Evolutionary conservation across 1,284 basidiomycete genomes (phyloP).

Genomic region (Psilocybe mexicana): DNA sequence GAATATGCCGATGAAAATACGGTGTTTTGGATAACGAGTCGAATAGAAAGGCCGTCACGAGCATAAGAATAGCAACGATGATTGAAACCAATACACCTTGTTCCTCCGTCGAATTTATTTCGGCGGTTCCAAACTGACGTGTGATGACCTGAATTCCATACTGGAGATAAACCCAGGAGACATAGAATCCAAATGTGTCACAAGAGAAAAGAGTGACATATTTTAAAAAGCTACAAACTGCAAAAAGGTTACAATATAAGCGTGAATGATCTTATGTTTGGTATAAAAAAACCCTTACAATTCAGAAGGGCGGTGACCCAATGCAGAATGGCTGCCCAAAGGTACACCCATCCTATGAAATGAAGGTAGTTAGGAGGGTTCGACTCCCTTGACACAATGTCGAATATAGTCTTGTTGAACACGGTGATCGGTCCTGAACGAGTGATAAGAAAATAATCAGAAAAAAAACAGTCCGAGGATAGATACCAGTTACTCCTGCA

Average conservation of each 20-base stretch:
- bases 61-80: conserved; percentile 77
- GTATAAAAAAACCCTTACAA: conserved; percentile 44
- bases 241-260: conserved; percentile 7
- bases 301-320: conserved; percentile 87
- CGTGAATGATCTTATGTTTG: conserved; percentile 14
- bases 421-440: conserved; percentile 80
- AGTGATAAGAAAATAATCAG: background rate
- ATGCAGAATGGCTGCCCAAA: conserved; percentile 93
- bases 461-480: background rate
- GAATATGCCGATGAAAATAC: conserved; percentile 72
- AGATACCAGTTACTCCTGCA: conserved; percentile 85
- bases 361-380: conserved; percentile 78
- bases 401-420: conserved; percentile 88
- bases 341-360: conserved; percentile 90
- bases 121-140: conserved; percentile 55
- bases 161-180: conserved; percentile 87
- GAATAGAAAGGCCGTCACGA: conserved; percentile 74
- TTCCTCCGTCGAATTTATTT: conserved; percentile 37
- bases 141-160: conserved; percentile 85
- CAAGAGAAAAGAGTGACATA: conserved; percentile 92
- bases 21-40: conserved; percentile 61
- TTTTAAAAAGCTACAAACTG: conserved; percentile 81
- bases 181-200: conserved; percentile 94
- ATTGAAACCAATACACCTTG: conserved; percentile 71
- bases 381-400: conserved; percentile 62